phyloP scores from a whole-genome alignment of 1,284 basidiomycete genomes.

The Sporisorium scitamineum region DNA sequence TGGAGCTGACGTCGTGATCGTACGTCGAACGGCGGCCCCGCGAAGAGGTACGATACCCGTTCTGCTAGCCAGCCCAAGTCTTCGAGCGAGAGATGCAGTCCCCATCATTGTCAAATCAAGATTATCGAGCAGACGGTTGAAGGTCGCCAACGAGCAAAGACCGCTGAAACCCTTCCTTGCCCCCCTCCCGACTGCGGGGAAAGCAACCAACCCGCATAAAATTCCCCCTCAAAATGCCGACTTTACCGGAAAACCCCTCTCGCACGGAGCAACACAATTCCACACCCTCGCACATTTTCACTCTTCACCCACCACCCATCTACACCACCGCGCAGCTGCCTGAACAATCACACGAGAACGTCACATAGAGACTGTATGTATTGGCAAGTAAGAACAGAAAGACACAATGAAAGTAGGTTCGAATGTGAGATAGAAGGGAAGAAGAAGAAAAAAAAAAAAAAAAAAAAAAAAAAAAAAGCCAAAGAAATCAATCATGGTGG shows the following conservation, averaged over 20 bases:
- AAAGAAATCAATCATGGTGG: not conserved
- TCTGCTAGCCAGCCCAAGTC: too few species aligned
- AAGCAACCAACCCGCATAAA: not conserved
- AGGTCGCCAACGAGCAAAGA: not conserved
- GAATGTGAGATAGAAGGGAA: too few species aligned
- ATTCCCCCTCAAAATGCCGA: not conserved
- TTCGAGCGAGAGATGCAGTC: not conserved
- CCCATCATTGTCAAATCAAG: not conserved
- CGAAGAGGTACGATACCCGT: too few species aligned
- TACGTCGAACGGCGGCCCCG: not conserved
- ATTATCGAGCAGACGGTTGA: not conserved
- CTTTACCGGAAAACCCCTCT: not conserved
- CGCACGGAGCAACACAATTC: slow-evolving; percentile 7
- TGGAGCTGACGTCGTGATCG: not conserved
- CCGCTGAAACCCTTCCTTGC: too few species aligned
- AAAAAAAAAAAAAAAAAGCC: not conserved
- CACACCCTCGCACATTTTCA: not conserved
- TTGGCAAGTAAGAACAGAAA: slow-evolving; percentile 6
- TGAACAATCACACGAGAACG: not conserved
- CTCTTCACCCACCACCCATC: too few species aligned
- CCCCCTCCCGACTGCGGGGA: not conserved
- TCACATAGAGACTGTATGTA: slow-evolving; percentile 26
- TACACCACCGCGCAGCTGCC: too few species aligned
- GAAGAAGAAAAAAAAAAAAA: not conserved
- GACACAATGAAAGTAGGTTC: not conserved